phyloP scores from a whole-genome alignment of 1,284 basidiomycete species.

The Malassezia dermatis region DNA sequence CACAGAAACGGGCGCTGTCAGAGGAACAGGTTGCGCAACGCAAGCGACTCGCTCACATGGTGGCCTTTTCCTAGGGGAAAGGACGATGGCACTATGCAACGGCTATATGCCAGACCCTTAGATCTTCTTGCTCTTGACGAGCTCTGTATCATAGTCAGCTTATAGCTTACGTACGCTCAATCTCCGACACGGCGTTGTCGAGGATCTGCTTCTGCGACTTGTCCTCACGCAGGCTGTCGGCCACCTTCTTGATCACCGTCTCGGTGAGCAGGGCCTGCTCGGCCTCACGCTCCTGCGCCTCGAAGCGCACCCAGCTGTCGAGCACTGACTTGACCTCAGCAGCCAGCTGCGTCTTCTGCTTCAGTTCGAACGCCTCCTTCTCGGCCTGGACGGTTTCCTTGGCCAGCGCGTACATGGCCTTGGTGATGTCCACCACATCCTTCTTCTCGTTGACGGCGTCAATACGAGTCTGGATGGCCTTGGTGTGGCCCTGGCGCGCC shows the following conservation, averaged over 20 bases:
- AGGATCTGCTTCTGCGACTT: slow-evolving; percentile 89
- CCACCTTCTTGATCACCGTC: slow-evolving; percentile 74
- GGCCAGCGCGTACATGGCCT: slow-evolving; percentile 81
- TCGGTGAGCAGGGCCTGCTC: slow-evolving; percentile 86
- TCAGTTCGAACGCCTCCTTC: slow-evolving; percentile 76
- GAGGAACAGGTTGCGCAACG: slow-evolving; percentile 32
- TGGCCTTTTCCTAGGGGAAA: slow-evolving; percentile 13
- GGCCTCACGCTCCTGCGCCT: slow-evolving; percentile 89
- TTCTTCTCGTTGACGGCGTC: slow-evolving; percentile 81
- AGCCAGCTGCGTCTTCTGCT: slow-evolving; percentile 76
- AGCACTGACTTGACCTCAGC: slow-evolving; percentile 85
- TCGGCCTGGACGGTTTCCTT: slow-evolving; percentile 93
- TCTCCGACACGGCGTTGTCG: slow-evolving; percentile 69
- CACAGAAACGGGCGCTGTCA: slow-evolving; percentile 21
- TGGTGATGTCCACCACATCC: slow-evolving; percentile 80
- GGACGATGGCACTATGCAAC: background rate
- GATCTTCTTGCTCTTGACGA: slow-evolving; percentile 48
- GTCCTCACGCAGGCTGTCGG: slow-evolving; percentile 71
- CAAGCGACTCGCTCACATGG: slow-evolving; percentile 26
- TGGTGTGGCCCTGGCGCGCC: slow-evolving; percentile 78
- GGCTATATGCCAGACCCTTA: slow-evolving; percentile 19
- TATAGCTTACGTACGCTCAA: slow-evolving; percentile 66
- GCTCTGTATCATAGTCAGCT: slow-evolving; percentile 15
- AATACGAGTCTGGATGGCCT: slow-evolving; percentile 86
- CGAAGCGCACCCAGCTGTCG: slow-evolving; percentile 95